These are phyloP conservation scores for Setaria viridis DNA, from an alignment of 202 grass and related monocot species.

Conservation along the genomic window DNA sequence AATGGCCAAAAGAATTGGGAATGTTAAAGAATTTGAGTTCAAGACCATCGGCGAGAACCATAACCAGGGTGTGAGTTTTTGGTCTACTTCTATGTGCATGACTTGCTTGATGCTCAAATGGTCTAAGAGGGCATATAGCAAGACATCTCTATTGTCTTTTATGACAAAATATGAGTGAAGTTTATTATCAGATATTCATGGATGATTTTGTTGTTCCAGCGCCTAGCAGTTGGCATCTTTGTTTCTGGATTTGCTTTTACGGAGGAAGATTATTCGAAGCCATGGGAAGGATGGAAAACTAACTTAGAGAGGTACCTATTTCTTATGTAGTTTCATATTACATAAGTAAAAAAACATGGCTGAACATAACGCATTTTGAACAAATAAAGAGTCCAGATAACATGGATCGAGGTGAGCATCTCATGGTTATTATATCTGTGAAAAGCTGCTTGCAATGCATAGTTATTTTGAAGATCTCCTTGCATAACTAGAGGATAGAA, in stretches of 20 bases:
- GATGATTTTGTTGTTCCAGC: slow-evolving; percentile 55
- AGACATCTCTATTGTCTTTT: slow-evolving; percentile 12
- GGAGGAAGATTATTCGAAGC: slow-evolving; percentile 76
- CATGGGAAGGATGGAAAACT: slow-evolving; percentile 91
- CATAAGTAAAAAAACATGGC: background rate
- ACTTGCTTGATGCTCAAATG: slow-evolving; percentile 26
- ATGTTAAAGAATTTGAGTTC: slow-evolving; percentile 94
- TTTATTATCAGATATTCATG: slow-evolving; percentile 35
- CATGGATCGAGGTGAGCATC: background rate
- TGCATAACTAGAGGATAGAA: slow-evolving; percentile 7
- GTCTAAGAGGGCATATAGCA: background rate
- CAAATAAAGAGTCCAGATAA: background rate
- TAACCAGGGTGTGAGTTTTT: slow-evolving; percentile 94
- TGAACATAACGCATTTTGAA: background rate
- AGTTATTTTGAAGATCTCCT: background rate
- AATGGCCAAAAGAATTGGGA: slow-evolving; percentile 92
- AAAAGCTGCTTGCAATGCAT: slow-evolving; percentile 6
- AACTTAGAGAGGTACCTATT: slow-evolving; percentile 83
- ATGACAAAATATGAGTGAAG: slow-evolving; percentile 1
- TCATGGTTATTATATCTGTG: background rate
- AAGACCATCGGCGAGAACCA: slow-evolving; percentile 85
- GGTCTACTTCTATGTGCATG: slow-evolving; percentile 36
- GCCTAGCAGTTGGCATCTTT: slow-evolving; percentile 84
- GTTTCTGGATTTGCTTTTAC: slow-evolving; percentile 84
- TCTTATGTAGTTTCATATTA: background rate